Evolutionary conservation across 2,329 filamentous ascomycete species (phyloP), one percentile per base, ranked within the genome.

Genomic region (Monosporascus sp.): DNA sequence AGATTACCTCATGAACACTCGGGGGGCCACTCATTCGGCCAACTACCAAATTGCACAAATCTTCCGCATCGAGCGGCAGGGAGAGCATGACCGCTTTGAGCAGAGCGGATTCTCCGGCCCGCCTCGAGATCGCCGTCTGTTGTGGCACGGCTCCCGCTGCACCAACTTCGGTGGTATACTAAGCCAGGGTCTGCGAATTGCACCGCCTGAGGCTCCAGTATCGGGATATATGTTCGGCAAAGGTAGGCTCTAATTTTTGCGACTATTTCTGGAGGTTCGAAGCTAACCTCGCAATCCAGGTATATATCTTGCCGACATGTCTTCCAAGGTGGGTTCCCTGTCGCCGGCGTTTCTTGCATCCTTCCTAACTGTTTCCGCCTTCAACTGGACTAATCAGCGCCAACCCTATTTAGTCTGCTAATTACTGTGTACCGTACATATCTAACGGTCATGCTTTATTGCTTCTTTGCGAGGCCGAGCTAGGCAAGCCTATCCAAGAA

Each of bases 151-250:
- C 17, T 92, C 88, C 17, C 85, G 90, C 37, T 81, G 79, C 35
- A 94, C 89, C 50, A 96, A 96, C 68, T 96, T 86, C 60, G 90
- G 87, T 64, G 91, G 91, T 65, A 96, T 96, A 55, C 81, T 96
- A 43, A 88, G 85, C 53, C 89, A 96, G 69, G 91, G 91, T 59
- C 80, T 96, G 7, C 87, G 90, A n/a, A 96, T 96, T 59, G 91
- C 91, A 7, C 91, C 91, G 0, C 87, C 87, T 0, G 87, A 95
- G 68, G 91, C 91, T 0, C 91, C 90, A 0, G 85, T 85, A 0
- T 81, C 78, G 5, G 89, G 89, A 1, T 91, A 93, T 74, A 93
- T 93, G 88, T 96, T 95, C 60, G 91, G 87, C 54, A 95, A 95
- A 69, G 91, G 91, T 46, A 88, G 31, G 31, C 31, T 14, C 31